These are phyloP conservation scores for Diplocarpon rosae DNA, from an alignment of 2,329 filamentous ascomycete species.

Conservation along the genomic window DNA sequence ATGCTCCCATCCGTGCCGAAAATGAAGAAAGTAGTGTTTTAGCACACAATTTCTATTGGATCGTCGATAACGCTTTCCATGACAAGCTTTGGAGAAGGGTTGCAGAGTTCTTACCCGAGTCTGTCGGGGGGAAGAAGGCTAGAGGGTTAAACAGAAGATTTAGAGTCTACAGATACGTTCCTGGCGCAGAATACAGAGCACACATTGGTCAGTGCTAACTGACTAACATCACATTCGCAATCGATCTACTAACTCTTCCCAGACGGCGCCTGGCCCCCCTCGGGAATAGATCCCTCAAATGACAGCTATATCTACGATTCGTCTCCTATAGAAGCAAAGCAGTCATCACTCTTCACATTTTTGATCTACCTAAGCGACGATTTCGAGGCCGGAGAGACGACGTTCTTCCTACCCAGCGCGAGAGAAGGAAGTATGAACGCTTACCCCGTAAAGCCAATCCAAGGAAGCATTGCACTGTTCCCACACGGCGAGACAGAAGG, in stretches of 20 bases:
- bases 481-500: conserved; percentile 58
- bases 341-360: conserved; percentile 60
- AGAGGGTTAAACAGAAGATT: conserved; percentile 59
- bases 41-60: conserved; percentile 67
- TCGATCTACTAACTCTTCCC: background rate
- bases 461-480: conserved; percentile 58
- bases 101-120: conserved; percentile 42
- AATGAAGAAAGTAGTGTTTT: conserved; percentile 50
- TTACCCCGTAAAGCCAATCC: conserved; percentile 56
- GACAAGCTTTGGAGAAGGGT: conserved; percentile 53
- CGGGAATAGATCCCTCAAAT: conserved; percentile 41
- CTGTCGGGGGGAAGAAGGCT: conserved; percentile 43
- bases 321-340: conserved; percentile 46
- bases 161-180: conserved; percentile 61
- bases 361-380: conserved; percentile 61
- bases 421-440: conserved; percentile 57
- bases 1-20: conserved; percentile 55
- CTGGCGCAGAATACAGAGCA: conserved; percentile 59
- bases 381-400: conserved; percentile 61
- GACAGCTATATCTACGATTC: conserved; percentile 52
- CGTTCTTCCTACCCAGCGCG: conserved; percentile 55
- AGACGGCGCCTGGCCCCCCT: conserved; percentile 64
- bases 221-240: background rate
- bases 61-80: conserved; percentile 52
- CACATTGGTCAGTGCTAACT: conserved; percentile 39